Evolutionary conservation across 2,329 filamentous ascomycete species (phyloP).

Genomic region (Penicillium occitanis): DNA sequence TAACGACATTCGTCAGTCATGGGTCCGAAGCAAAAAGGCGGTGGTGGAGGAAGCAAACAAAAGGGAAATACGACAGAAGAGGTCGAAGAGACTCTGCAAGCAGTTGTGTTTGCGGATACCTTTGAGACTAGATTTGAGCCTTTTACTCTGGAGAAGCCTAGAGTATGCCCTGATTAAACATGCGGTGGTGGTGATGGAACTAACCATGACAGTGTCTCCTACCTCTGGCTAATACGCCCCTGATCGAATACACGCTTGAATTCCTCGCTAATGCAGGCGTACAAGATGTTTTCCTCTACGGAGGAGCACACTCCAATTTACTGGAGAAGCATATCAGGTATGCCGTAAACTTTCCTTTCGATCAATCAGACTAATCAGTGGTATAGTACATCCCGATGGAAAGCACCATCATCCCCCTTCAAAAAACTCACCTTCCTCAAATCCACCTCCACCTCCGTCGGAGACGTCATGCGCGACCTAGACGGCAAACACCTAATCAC

Average conservation of each 20-base stretch:
- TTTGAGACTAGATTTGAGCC: slow-evolving; percentile 91
- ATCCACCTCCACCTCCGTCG: slow-evolving; percentile 81
- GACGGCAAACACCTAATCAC: slow-evolving; percentile 82
- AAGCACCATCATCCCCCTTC: slow-evolving; percentile 73
- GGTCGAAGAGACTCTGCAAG: slow-evolving; percentile 62
- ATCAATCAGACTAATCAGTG: slow-evolving; percentile 21
- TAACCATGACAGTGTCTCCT: slow-evolving; percentile 70
- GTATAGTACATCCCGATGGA: slow-evolving; percentile 68
- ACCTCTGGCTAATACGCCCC: slow-evolving; percentile 85
- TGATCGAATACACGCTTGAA: slow-evolving; percentile 97
- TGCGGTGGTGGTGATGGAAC: background rate
- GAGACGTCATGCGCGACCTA: slow-evolving; percentile 91
- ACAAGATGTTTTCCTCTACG: slow-evolving; percentile 92
- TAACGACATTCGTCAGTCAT: slow-evolving; percentile 24
- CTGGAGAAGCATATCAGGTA: slow-evolving; percentile 81
- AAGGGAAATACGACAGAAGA: slow-evolving; percentile 53
- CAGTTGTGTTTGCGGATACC: slow-evolving; percentile 76
- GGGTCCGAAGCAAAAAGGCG: slow-evolving; percentile 36
- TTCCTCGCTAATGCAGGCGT: slow-evolving; percentile 94
- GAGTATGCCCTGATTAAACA: slow-evolving; percentile 58
- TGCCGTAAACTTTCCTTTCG: slow-evolving; percentile 19
- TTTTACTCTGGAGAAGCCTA: slow-evolving; percentile 82
- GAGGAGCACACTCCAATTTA: slow-evolving; percentile 79
- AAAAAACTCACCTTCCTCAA: slow-evolving; percentile 78
- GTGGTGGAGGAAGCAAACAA: slow-evolving; percentile 28